Base-by-base conservation (phyloP, 257 asterid species). In the Solanum medicagineum region DNA sequence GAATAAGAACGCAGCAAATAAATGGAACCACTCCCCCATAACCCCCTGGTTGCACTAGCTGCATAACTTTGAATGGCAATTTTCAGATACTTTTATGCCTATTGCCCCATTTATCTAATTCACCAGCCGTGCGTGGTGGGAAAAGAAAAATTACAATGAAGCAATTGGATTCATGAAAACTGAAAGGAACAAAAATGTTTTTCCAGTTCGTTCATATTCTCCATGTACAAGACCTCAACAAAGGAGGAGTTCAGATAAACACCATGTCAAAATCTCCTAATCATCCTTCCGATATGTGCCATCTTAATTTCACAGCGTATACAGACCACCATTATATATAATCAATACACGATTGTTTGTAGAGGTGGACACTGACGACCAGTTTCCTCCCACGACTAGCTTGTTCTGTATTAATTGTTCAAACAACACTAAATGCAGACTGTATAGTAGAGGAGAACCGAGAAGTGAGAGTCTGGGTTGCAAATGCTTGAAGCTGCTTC, bases 401-500 rank as follows among this genome's bases (percentile, higher is more conserved):
- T 73, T 8, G 81, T 5, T 47, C 22, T 69, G 88, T 44, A 60
- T 24, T 68, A 81, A 66, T 42, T 87, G 55, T 44, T 96, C 92
- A 96, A 83, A 94, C 97, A 8, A 91, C 97, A 56, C 92, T 96
- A 77, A 96, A 96, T 56, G 98, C 99, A 0, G 99, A 91, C 83
- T 95, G 98, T 86, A 96, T 87, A 24, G 98, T 93, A n/a, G 98
- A 94, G 42, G 95, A 86, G 88, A 96, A 87, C 56, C 97, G 96
- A 87, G 97, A 92, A 85, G 99, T 95, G 44, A 96, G 86, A 69
- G 98, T 94, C 93, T 95, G 97, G 45, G 98, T 84, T 24, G 99
- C 98, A 85, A 97, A 97, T 84, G 94, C 93, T 89, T 96, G 98
- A 85, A 96, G 93, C 97, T 96, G 98, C 93, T 95, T 93, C 95